Evolutionary conservation across 2,329 filamentous ascomycete genomes (phyloP).

Genomic region (Ophiostoma pallidulum): DNA sequence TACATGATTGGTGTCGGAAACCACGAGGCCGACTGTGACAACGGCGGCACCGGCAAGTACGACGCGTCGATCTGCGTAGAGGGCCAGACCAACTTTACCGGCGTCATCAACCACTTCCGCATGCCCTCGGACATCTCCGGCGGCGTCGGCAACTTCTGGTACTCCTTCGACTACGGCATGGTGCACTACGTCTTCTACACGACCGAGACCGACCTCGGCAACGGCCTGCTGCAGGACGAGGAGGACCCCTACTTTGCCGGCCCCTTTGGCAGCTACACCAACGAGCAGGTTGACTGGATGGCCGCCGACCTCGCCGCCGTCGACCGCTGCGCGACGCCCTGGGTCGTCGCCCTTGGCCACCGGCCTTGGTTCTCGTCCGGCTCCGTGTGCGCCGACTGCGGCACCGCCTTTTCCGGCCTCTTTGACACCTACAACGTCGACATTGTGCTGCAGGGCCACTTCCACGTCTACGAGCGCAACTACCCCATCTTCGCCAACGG

Average conservation of each 20-base stretch:
- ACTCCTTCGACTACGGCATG: constrained; percentile 18
- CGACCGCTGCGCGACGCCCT: constrained; percentile 37
- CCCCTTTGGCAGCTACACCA: constrained; percentile 3
- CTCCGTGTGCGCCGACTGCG: constrained; percentile 9
- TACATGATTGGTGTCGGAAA: constrained; percentile 39
- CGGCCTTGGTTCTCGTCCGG: constrained; percentile 35
- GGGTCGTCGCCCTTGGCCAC: constrained; percentile 40
- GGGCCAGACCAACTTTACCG: constrained; percentile 19
- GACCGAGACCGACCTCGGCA: constrained; percentile 15
- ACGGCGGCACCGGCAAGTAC: constrained; percentile 33
- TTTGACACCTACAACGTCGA: constrained; percentile 15
- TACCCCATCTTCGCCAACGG: constrained; percentile 14
- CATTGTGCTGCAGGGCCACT: constrained; percentile 15
- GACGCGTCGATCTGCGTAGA: constrained; percentile 20
- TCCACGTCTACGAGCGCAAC: constrained; percentile 20
- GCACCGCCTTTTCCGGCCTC: constrained; percentile 8
- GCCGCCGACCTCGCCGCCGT: constrained; percentile 34
- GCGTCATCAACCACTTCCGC: constrained; percentile 17
- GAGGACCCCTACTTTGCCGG: background rate
- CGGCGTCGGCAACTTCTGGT: constrained; percentile 17
- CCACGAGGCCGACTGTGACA: constrained; percentile 38
- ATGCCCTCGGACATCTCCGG: constrained; percentile 14
- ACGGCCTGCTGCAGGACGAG: constrained; percentile 12
- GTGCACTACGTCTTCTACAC: constrained; percentile 12
- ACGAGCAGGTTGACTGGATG: constrained; percentile 27